Base-by-base conservation (phyloP, 1,139 yeast species). In the Pichia sp. region DNA sequence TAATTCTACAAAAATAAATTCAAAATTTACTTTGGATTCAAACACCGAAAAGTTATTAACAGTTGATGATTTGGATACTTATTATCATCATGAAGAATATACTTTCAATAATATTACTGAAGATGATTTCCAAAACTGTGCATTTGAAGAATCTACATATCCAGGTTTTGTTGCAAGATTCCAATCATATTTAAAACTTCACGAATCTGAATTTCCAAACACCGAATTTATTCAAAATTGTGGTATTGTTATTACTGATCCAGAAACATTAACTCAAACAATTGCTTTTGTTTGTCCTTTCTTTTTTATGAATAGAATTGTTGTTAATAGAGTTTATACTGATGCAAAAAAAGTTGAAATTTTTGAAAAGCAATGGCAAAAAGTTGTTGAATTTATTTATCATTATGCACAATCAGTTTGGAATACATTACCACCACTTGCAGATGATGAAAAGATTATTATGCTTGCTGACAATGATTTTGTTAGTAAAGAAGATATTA, bases 321-420 rank as follows among this genome's bases (percentile, higher is more conserved):
- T 36, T 1, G 33, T 48, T 6, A 37, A 40, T 22, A 45, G 49
- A 34, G 22, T 46, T 4, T 46, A 20, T 23, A 46, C 51, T 6
- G 33, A 29, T 36, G 31, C 35, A 2, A 6, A 22, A 3, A 32
- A 43, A 20, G 16, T n/a, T 12, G 10, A 16, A 1, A 23, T 16
- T 2, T 37, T 48, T 5, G n/a, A 9, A n/a, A 23, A 35, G 2
- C 49, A 46, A 7, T 37, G 48, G 40, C 6, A 43, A 16, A 43
- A 47, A 34, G 23, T 39, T 11, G 3, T 27, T 4, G 27, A 48
- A 5, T 48, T 41, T 23, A 16, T 35, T 6, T 37, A 30, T n/a
- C 7, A 24, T 8, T 45, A 45, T 34, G 36, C 48, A 7, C 31
- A 37, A 20, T 34, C 27, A 7, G 29, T 29, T 6, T 45, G 48